Evolutionary conservation across 768 basidiomycete species (phyloP).

Genomic region (Mycena galericulata): DNA sequence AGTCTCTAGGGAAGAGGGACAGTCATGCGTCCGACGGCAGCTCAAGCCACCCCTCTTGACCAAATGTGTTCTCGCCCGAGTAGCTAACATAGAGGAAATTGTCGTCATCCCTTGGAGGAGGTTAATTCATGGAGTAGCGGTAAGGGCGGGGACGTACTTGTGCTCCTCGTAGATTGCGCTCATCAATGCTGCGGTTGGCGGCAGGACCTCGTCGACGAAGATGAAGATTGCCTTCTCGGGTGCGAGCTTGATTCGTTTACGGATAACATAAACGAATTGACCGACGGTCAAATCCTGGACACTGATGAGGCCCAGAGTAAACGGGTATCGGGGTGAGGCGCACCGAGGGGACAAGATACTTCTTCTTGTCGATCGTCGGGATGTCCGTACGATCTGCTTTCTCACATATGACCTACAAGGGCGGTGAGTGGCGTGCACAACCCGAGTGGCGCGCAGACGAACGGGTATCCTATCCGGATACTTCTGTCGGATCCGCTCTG

Average conservation of each 20-base stretch:
- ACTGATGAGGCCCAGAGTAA: constrained; percentile 3
- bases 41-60: constrained; percentile 65
- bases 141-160: constrained; percentile 73
- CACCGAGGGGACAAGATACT: constrained; percentile 98
- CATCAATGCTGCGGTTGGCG: constrained; percentile 98
- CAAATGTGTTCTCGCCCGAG: constrained; percentile 98
- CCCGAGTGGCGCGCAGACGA: constrained; percentile 47
- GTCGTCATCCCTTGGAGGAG: constrained; percentile 87
- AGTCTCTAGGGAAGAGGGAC: constrained; percentile 21
- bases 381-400: constrained; percentile 99
- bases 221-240: constrained; percentile 99
- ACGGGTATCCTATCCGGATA: constrained; percentile 99
- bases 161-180: constrained; percentile 99
- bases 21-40: constrained; percentile 58
- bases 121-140: constrained; percentile 41
- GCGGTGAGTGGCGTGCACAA: constrained; percentile 30
- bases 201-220: constrained; percentile 98
- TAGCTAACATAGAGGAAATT: constrained; percentile 99
- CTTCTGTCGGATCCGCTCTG: constrained; percentile 98
- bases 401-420: constrained; percentile 94
- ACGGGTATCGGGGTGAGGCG: constrained; percentile 43
- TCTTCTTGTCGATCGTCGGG: constrained; percentile 99
- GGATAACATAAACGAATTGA: constrained; percentile 99
- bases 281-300: constrained; percentile 93
- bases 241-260: constrained; percentile 99